These are phyloP conservation scores for Combretum micranthum DNA, from an alignment of 345 rosid genomes.

Conservation along the genomic window DNA sequence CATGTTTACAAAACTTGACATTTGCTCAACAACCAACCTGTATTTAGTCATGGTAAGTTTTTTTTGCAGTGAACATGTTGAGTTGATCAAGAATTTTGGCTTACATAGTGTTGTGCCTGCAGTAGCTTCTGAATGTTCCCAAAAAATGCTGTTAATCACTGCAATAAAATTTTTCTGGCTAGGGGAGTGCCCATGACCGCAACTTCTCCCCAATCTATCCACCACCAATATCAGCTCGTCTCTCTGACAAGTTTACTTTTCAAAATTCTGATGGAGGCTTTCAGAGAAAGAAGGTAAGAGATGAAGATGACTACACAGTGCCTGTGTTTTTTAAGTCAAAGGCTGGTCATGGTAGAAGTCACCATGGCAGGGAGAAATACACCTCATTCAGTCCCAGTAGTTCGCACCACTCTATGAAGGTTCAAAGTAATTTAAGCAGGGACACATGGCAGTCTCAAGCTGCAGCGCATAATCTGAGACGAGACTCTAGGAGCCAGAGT, in stretches of 20 bases:
- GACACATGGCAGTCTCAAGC: too few species aligned
- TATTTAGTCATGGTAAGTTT: too few species aligned
- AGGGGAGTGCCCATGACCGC: conserved; percentile 45
- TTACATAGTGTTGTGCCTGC: too few species aligned
- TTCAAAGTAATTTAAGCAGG: conserved; percentile 14
- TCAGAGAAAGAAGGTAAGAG: conserved; percentile 38
- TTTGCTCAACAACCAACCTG: too few species aligned
- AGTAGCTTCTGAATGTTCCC: too few species aligned
- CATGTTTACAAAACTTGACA: too few species aligned
- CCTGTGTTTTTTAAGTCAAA: conserved; percentile 49
- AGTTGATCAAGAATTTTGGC: too few species aligned
- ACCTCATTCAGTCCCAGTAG: conserved; percentile 11
- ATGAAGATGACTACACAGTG: conserved; percentile 74
- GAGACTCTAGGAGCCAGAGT: too few species aligned
- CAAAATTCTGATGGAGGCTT: conserved; percentile 24
- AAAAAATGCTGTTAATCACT: too few species aligned
- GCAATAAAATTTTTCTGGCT: conserved; percentile 2
- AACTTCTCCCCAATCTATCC: conserved; percentile 23
- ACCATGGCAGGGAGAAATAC: conserved; percentile 23
- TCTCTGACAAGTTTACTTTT: conserved; percentile 28
- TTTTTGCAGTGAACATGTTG: too few species aligned
- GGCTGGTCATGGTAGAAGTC: conserved; percentile 22
- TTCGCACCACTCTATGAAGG: conserved; percentile 9
- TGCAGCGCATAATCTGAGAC: too few species aligned
- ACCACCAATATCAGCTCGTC: conserved; percentile 24